Conservation (phyloP, 1,284 basidiomycete genomes). For the Fereydounia khargensis region DNA sequence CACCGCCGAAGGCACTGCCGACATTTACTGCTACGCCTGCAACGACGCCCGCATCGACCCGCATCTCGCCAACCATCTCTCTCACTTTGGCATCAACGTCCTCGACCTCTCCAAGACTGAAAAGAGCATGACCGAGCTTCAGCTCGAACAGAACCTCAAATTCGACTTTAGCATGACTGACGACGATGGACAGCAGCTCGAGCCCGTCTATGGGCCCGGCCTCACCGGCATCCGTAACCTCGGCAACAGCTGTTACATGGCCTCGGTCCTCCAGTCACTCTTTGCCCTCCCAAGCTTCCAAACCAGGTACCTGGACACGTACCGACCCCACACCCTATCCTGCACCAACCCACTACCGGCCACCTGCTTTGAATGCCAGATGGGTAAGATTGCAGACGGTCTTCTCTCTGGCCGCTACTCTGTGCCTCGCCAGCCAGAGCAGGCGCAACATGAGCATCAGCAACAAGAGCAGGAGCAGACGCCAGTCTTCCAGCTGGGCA, state of each 20-base stretch:
- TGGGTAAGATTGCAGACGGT: constrained; percentile 88
- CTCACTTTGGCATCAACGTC: constrained; percentile 83
- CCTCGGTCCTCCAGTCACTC: constrained; percentile 82
- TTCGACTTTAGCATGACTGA: constrained; percentile 92
- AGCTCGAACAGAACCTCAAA: constrained; percentile 93
- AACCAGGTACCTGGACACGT: constrained; percentile 67
- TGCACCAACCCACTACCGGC: constrained; percentile 75
- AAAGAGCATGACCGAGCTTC: constrained; percentile 94
- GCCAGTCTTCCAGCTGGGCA: constrained; percentile 74
- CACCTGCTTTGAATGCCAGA: constrained; percentile 88
- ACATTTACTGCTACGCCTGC: constrained; percentile 92
- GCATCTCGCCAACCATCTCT: constrained; percentile 72
- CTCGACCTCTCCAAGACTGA: constrained; percentile 84
- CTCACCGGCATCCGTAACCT: constrained; percentile 88
- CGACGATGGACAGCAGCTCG: constrained; percentile 82
- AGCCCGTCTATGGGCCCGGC: constrained; percentile 84
- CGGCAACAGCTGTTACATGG: constrained; percentile 98
- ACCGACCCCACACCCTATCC: constrained; percentile 65
- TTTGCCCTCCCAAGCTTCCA: constrained; percentile 80
- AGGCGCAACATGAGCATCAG: no score
- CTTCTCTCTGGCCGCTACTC: constrained; percentile 89
- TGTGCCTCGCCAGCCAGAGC: constrained; percentile 61
- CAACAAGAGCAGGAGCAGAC: constrained; percentile 9
- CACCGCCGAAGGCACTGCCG: constrained; percentile 87
- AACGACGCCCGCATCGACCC: constrained; percentile 83